Percentiles rank a stretch among this genome's conserved stretches.
Evolutionary conservation across 2,329 filamentous ascomycete species (phyloP).

Genomic region (Didymella sp.): DNA sequence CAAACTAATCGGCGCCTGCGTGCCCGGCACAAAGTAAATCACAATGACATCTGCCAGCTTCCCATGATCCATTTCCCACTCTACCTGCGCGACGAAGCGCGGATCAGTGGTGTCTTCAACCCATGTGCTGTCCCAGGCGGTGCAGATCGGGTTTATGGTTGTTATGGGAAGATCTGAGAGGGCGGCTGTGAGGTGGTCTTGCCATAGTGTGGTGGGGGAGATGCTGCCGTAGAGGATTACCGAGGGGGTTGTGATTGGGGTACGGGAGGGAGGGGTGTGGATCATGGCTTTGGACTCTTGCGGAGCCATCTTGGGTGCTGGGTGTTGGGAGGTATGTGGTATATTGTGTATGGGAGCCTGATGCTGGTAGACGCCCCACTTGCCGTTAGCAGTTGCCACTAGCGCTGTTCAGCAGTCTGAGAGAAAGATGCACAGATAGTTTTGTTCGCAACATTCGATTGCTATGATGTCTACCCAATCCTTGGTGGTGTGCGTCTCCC

Average conservation of each 20-base stretch:
- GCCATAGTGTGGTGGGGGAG: conserved; percentile 57
- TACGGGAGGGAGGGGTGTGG: conserved; percentile 31
- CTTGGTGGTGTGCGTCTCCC: conserved; percentile 23
- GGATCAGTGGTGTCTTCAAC: conserved; percentile 58
- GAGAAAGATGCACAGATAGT: not conserved
- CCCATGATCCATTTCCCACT: conserved; percentile 68
- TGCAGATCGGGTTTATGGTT: conserved; percentile 63
- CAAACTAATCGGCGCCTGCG: conserved; percentile 63
- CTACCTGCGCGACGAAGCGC: conserved; percentile 63
- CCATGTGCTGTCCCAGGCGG: conserved; percentile 67
- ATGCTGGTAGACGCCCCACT: conserved; percentile 4
- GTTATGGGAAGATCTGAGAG: conserved; percentile 57
- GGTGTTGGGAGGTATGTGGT: too few relatives aligned
- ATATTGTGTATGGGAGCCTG: not conserved
- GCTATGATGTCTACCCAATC: not conserved
- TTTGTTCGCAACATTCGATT: not conserved
- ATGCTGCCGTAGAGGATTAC: conserved; percentile 68
- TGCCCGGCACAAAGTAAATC: conserved; percentile 62
- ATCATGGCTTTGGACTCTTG: conserved; percentile 23
- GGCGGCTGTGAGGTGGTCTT: conserved; percentile 51
- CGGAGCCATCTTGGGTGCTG: conserved; percentile 24
- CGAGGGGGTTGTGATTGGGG: conserved; percentile 36
- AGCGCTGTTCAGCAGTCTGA: not conserved
- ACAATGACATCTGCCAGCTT: conserved; percentile 62
- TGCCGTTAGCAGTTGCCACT: conserved; percentile 4